phyloP scores from a whole-genome alignment of 2,329 filamentous ascomycete species.

The Hansfordia pulvinata region DNA sequence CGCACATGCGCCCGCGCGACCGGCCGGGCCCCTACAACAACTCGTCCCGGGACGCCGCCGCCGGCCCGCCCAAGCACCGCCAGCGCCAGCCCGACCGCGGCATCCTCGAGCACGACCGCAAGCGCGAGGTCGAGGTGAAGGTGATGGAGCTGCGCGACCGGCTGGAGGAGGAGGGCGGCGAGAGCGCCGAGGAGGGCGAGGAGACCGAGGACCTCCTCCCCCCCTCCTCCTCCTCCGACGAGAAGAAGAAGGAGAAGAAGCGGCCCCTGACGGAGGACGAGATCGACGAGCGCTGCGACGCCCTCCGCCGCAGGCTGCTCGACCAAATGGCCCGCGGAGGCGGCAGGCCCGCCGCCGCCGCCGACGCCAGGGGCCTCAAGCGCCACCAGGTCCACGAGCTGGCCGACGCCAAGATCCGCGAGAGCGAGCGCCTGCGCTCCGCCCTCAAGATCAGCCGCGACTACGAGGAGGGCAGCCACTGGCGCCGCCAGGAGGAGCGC shows the following conservation, averaged over 20 bases:
- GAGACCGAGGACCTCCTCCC: constrained; percentile 30
- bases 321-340: constrained; percentile 34
- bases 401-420: constrained; percentile 89
- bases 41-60: no score
- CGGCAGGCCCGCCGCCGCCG: constrained; percentile 18
- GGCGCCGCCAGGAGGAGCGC: constrained; percentile 71
- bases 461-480: constrained; percentile 77
- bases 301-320: constrained; percentile 48
- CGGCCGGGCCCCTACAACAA: constrained; percentile 65
- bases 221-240: neutral
- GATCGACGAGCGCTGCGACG: constrained; percentile 66
- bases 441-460: constrained; percentile 79
- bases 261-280: no score
- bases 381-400: constrained; percentile 91
- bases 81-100: constrained; percentile 80
- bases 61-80: constrained; percentile 53
- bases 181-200: no score
- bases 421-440: constrained; percentile 76
- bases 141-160: constrained; percentile 82
- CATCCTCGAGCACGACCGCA: constrained; percentile 88
- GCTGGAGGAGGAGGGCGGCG: constrained; percentile 87
- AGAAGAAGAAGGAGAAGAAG: no score
- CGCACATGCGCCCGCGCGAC: constrained; percentile 76
- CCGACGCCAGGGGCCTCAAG: constrained; percentile 54
- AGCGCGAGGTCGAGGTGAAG: constrained; percentile 82